Percentiles rank a stretch among this genome's conserved stretches.
phyloP scores from a whole-genome alignment of 306 rosid species.

The Medicago arabica region DNA sequence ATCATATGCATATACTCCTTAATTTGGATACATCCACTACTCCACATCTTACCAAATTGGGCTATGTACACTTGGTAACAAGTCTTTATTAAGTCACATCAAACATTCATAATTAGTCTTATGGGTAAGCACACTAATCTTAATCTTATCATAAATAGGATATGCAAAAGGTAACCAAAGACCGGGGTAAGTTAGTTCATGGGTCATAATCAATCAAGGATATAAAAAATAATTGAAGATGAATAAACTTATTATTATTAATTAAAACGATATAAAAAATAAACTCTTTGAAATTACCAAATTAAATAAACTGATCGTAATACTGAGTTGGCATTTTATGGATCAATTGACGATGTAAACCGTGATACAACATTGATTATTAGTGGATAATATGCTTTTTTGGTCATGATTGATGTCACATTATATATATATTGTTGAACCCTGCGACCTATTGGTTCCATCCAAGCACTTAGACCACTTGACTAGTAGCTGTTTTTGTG shows the following conservation, averaged over 20 bases:
- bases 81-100: constrained; percentile 26
- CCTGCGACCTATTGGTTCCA: no score
- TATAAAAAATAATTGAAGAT: neutral
- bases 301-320: no score
- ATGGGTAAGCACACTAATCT: constrained; percentile 45
- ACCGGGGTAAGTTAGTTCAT: constrained; percentile 49
- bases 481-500: no score
- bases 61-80: constrained; percentile 20
- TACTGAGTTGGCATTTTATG: no score
- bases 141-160: constrained; percentile 39
- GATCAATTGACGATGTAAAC: no score
- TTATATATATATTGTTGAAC: no score
- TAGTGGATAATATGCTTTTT: constrained; percentile 29
- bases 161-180: constrained; percentile 38
- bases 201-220: constrained; percentile 55
- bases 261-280: no score
- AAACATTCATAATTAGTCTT: constrained; percentile 36
- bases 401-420: no score
- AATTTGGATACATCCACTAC: constrained; percentile 34
- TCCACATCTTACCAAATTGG: constrained; percentile 39
- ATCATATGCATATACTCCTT: neutral
- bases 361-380: no score
- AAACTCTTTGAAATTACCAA: no score
- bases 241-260: no score
- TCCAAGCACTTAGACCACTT: no score